Evolutionary conservation across 1,284 basidiomycete genomes (phyloP).

Genomic region (Moniliophthora roreri): DNA sequence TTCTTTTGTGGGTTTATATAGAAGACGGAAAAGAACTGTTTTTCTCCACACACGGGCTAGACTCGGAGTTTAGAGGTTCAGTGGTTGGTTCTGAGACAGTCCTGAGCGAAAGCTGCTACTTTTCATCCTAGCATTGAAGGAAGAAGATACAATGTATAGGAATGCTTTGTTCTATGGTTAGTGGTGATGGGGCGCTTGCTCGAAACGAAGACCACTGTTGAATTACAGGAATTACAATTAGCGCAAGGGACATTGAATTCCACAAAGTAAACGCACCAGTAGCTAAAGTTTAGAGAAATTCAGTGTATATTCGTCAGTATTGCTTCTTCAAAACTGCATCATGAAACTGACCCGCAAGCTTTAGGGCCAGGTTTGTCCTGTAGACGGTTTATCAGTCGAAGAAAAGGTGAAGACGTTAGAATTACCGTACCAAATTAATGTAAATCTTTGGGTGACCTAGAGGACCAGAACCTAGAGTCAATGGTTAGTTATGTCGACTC

Average conservation of each 20-base stretch:
- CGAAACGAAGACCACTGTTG: constrained; percentile 78
- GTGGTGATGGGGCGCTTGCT: constrained; percentile 50
- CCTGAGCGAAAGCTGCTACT: neutral
- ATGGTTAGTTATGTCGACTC: too few species aligned
- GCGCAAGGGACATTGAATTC: constrained; percentile 5
- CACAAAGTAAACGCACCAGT: constrained; percentile 87
- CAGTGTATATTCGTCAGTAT: constrained; percentile 10
- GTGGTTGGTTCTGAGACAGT: neutral
- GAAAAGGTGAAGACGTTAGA: constrained; percentile 3
- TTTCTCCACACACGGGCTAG: neutral
- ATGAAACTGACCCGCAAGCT: constrained; percentile 68
- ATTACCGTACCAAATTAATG: constrained; percentile 81
- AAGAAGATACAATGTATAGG: neutral
- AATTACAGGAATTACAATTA: constrained; percentile 5
- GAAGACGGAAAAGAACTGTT: neutral
- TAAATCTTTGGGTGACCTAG: constrained; percentile 96
- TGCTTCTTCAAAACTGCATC: neutral
- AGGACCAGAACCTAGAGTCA: constrained; percentile 80
- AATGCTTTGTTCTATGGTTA: constrained; percentile 19
- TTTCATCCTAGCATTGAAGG: neutral
- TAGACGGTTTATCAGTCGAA: constrained; percentile 1
- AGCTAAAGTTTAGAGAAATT: constrained; percentile 45
- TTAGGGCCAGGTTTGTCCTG: constrained; percentile 77
- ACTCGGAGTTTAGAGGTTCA: too few species aligned
- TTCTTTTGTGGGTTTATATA: neutral